phyloP scores from a whole-genome alignment of 2,329 filamentous ascomycete species.

The Sphaerostilbella broomeana region DNA sequence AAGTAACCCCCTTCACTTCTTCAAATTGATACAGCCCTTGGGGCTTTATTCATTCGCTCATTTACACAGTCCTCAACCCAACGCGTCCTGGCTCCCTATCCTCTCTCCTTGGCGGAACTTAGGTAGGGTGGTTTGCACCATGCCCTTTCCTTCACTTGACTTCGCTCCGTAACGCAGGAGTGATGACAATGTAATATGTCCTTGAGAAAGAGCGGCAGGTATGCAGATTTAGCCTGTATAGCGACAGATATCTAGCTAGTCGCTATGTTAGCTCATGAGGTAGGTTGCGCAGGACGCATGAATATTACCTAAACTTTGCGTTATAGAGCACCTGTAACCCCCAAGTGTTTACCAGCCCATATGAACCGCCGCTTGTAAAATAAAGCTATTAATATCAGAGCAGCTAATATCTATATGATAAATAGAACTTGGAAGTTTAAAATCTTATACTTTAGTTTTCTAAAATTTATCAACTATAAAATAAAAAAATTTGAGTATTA shows the following conservation, averaged over 20 bases:
- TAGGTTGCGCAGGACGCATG: not conserved
- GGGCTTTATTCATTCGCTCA: not conserved
- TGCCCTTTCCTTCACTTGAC: too few relatives aligned
- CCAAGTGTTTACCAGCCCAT: too few relatives aligned
- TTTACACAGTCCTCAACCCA: too few relatives aligned
- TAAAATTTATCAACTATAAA: conserved; percentile 1
- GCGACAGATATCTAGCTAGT: too few relatives aligned
- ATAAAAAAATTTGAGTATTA: not conserved
- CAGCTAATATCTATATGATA: not conserved
- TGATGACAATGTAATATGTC: too few relatives aligned
- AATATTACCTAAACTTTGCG: not conserved
- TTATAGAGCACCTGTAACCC: not conserved
- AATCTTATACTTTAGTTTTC: not conserved
- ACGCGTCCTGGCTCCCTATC: too few relatives aligned
- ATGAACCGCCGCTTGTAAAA: too few relatives aligned
- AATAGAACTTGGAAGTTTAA: not conserved
- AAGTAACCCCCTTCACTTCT: not conserved
- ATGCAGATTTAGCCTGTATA: too few relatives aligned
- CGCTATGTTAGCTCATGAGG: too few relatives aligned
- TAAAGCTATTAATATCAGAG: not conserved
- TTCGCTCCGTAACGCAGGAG: too few relatives aligned
- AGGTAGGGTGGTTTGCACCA: not conserved
- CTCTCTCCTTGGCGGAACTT: too few relatives aligned
- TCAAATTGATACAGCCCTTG: not conserved
- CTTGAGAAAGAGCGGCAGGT: too few relatives aligned